Evolutionary conservation across 768 basidiomycete species (phyloP).

Genomic region (Mycena vitilis): DNA sequence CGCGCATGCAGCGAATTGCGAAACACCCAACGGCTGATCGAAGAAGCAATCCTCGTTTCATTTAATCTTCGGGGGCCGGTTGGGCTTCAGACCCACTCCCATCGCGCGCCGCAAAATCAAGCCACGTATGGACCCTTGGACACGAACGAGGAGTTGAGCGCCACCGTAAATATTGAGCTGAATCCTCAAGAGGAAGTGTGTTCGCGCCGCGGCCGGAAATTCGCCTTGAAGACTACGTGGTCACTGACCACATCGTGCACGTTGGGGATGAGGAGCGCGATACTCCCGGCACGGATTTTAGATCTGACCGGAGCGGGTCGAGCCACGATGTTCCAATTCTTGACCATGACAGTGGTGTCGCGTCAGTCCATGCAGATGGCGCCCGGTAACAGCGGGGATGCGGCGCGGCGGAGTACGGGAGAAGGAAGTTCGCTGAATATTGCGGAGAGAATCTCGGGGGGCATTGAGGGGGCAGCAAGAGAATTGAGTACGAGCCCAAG

Average conservation of each 20-base stretch:
- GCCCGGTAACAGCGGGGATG: constrained; percentile 13
- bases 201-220: constrained; percentile 12
- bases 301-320: constrained; percentile 56
- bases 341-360: too few relatives aligned
- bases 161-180: constrained; percentile 53
- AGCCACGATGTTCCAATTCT: too few relatives aligned
- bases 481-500: constrained; percentile 5
- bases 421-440: constrained; percentile 26
- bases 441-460: constrained; percentile 18
- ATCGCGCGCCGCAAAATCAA: constrained; percentile 49
- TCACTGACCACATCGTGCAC: too few relatives aligned
- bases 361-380: constrained; percentile 17
- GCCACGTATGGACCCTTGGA: constrained; percentile 67
- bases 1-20: too few relatives aligned
- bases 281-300: too few relatives aligned
- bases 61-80: not conserved
- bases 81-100: not conserved
- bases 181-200: not conserved
- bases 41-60: too few relatives aligned
- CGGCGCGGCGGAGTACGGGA: constrained; percentile 17
- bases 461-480: constrained; percentile 14
- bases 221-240: too few relatives aligned
- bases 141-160: constrained; percentile 90
- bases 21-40: too few relatives aligned
- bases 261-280: too few relatives aligned